Conservation (phyloP, 352 stramenopile genomes). For the Phytophthora hybrid region DNA sequence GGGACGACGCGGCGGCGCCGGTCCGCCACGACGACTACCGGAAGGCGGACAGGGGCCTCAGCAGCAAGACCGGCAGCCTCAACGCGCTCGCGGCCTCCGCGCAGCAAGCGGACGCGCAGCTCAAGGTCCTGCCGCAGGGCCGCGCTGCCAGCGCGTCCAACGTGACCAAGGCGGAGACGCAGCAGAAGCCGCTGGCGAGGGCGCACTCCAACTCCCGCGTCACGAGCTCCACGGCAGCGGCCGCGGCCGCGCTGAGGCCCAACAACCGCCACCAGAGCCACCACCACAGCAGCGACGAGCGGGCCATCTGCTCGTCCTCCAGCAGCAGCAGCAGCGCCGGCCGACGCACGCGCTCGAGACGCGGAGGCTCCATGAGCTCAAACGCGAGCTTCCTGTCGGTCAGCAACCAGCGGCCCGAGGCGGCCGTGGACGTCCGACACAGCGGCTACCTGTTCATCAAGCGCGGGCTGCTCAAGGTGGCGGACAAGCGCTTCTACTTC, state of each 20-base stretch:
- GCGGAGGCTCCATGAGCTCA: conserved; percentile 28
- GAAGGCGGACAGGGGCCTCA: conserved; percentile 12
- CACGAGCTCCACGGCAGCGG: neutral
- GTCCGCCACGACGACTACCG: conserved; percentile 1
- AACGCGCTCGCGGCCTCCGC: conserved; percentile 7
- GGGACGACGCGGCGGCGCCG: conserved; percentile 5
- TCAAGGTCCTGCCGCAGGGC: conserved; percentile 1
- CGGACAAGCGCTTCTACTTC: conserved; percentile 80
- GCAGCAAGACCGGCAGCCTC: conserved; percentile 34
- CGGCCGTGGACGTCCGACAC: conserved; percentile 44
- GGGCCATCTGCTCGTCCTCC: conserved; percentile 21
- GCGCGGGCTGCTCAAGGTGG: conserved; percentile 62
- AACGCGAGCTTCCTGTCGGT: conserved; percentile 21
- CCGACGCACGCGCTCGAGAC: conserved; percentile 26
- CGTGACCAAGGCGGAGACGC: conserved; percentile 11
- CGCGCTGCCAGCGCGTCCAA: conserved; percentile 13
- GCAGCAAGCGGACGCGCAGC: conserved; percentile 9
- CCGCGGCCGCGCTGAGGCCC: neutral
- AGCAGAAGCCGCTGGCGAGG: conserved; percentile 8
- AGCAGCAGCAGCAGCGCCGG: conserved; percentile 22
- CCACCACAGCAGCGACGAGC: conserved; percentile 12
- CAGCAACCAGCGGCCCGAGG: conserved; percentile 32
- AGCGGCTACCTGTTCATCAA: conserved; percentile 61
- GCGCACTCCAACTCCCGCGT: conserved; percentile 14
- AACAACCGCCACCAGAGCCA: neutral